Percentiles rank a stretch among this genome's conserved stretches.
Conservation (phyloP, 2,329 filamentous ascomycete species). For the Rutstroemia sp. region DNA sequence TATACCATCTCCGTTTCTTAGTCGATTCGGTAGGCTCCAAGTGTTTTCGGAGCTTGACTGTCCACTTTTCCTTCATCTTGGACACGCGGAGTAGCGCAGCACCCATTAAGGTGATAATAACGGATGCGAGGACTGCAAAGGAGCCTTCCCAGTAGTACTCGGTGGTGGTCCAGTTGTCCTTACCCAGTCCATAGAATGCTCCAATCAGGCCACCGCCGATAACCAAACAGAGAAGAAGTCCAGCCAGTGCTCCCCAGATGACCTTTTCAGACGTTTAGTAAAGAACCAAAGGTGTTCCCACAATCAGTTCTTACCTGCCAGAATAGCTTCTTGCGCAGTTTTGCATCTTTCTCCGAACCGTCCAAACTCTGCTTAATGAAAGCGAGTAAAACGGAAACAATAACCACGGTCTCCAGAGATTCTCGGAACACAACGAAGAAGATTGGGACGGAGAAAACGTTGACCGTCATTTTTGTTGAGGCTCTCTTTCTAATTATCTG, state of each 20-base stretch:
- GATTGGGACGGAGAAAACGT: slow-evolving; percentile 71
- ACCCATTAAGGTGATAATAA: slow-evolving; percentile 79
- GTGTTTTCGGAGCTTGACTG: slow-evolving; percentile 68
- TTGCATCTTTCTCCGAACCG: slow-evolving; percentile 52
- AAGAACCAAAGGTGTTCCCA: neutral
- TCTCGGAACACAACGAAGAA: slow-evolving; percentile 92
- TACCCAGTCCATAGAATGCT: slow-evolving; percentile 58
- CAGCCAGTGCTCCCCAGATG: slow-evolving; percentile 47
- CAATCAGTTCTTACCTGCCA: slow-evolving; percentile 39
- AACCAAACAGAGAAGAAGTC: slow-evolving; percentile 48
- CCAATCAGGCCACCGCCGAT: slow-evolving; percentile 55
- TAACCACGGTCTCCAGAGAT: slow-evolving; percentile 73
- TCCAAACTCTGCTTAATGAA: slow-evolving; percentile 76
- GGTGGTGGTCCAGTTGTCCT: slow-evolving; percentile 56
- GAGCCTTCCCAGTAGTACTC: slow-evolving; percentile 78
- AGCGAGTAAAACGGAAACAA: slow-evolving; percentile 78
- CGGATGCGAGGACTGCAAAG: slow-evolving; percentile 64
- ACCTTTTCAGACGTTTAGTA: slow-evolving; percentile 34
- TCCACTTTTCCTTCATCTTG: slow-evolving; percentile 83
- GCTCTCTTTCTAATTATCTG: neutral
- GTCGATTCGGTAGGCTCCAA: slow-evolving; percentile 40
- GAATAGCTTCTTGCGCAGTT: slow-evolving; percentile 59
- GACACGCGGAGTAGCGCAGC: slow-evolving; percentile 72
- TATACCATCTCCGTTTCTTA: slow-evolving; percentile 17
- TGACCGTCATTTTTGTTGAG: slow-evolving; percentile 44